These are phyloP conservation scores for Bretschneidera sinensis DNA, from an alignment of 345 rosid species.

Conservation along the genomic window DNA sequence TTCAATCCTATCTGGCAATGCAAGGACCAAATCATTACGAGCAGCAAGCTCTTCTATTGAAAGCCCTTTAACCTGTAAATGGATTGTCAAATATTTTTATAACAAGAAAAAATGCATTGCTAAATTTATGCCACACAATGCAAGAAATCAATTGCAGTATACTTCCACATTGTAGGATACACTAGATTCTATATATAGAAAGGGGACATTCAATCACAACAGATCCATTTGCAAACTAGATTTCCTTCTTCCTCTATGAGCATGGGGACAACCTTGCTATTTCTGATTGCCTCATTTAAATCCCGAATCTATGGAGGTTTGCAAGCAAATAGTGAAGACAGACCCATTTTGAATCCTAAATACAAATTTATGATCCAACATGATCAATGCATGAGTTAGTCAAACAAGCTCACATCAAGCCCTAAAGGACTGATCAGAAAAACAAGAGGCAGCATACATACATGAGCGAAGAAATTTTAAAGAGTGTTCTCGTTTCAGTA, in stretches of 20 bases:
- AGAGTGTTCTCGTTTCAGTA: no score
- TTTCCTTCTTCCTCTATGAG: no score
- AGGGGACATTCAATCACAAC: neutral
- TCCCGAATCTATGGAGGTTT: neutral
- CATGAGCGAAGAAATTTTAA: no score
- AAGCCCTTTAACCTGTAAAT: conserved; percentile 81
- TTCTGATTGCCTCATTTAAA: neutral
- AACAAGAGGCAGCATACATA: no score
- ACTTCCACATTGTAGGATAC: neutral
- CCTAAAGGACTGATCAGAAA: neutral
- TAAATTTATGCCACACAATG: conserved; percentile 7
- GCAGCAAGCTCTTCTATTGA: conserved; percentile 83
- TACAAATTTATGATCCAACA: neutral
- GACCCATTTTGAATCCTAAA: neutral
- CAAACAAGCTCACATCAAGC: neutral
- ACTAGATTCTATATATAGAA: neutral
- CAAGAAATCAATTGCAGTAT: neutral
- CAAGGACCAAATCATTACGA: conserved; percentile 87
- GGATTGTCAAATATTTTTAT: neutral
- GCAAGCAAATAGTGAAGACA: neutral
- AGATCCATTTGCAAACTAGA: no score
- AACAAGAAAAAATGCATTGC: neutral
- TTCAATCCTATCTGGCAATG: conserved; percentile 87
- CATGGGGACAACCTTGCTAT: neutral
- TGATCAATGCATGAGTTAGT: neutral